phyloP scores from a whole-genome alignment of 208 protist genomes.

The Histomonas meleagridis region DNA sequence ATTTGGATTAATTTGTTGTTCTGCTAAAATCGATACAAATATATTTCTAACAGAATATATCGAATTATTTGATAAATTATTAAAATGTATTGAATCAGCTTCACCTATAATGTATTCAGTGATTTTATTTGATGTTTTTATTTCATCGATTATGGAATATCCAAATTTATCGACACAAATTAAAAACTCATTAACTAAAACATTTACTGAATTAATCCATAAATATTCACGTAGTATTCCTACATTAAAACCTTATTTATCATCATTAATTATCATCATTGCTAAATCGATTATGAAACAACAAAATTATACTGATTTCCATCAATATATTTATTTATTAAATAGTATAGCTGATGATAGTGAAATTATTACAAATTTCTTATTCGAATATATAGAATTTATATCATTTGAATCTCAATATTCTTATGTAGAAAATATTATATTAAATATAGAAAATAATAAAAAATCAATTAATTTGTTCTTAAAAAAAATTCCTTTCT shows the following conservation, averaged over 20 bases:
- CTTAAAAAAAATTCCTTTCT: not conserved
- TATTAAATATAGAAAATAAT: not conserved
- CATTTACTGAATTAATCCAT: too few species aligned
- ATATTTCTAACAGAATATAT: not conserved
- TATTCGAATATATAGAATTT: not conserved
- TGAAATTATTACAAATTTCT: not conserved
- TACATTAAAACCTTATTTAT: too few species aligned
- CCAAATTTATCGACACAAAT: too few species aligned
- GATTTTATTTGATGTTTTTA: too few species aligned
- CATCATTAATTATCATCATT: not conserved
- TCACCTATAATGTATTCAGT: too few species aligned
- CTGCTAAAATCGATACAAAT: not conserved
- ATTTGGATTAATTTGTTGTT: conserved; percentile 2
- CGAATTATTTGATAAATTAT: not conserved
- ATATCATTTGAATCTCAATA: not conserved
- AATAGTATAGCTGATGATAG: not conserved
- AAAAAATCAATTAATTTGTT: not conserved
- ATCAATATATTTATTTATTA: not conserved
- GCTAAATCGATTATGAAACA: not conserved
- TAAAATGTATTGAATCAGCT: not conserved
- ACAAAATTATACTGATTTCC: not conserved
- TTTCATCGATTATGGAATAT: too few species aligned
- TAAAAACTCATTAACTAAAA: too few species aligned
- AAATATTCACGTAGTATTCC: too few species aligned
- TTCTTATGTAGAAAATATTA: not conserved